Evolutionary conservation across 164 flowering plant genomes (phyloP).

Genomic region (Protea cynaroides): DNA sequence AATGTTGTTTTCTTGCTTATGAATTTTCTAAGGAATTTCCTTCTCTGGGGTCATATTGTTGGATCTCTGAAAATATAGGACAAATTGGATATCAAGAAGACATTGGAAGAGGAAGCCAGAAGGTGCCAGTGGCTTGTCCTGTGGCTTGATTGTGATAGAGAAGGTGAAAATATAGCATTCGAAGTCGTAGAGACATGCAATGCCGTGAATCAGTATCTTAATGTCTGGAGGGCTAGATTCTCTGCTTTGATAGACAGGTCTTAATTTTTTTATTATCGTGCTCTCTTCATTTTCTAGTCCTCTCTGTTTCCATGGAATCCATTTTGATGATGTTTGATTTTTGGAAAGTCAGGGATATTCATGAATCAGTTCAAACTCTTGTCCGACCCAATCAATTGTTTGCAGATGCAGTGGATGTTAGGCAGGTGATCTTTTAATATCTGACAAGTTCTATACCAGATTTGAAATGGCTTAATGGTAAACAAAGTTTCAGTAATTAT

Average conservation of each 20-base stretch:
- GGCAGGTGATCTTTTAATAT: conserved; percentile 52
- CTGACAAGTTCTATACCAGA: not conserved
- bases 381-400: conserved; percentile 60
- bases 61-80: conserved; percentile 34
- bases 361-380: conserved; percentile 64
- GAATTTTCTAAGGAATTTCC: not conserved
- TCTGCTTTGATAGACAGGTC: conserved; percentile 91
- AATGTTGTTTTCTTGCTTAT: not conserved
- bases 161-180: conserved; percentile 95
- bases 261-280: not conserved
- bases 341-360: conserved; percentile 60
- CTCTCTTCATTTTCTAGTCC: not conserved
- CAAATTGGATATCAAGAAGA: conserved; percentile 71
- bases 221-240: conserved; percentile 75
- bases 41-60: not conserved
- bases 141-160: conserved; percentile 98
- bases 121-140: conserved; percentile 79
- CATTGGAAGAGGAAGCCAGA: conserved; percentile 87
- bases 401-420: conserved; percentile 95
- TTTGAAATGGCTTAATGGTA: not conserved
- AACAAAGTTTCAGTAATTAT: no score
- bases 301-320: not conserved
- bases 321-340: not conserved
- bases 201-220: conserved; percentile 46
- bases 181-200: conserved; percentile 85